phyloP scores from a whole-genome alignment of 2,329 filamentous ascomycete species.

The Nothophaeocryptopus gaeumannii region DNA sequence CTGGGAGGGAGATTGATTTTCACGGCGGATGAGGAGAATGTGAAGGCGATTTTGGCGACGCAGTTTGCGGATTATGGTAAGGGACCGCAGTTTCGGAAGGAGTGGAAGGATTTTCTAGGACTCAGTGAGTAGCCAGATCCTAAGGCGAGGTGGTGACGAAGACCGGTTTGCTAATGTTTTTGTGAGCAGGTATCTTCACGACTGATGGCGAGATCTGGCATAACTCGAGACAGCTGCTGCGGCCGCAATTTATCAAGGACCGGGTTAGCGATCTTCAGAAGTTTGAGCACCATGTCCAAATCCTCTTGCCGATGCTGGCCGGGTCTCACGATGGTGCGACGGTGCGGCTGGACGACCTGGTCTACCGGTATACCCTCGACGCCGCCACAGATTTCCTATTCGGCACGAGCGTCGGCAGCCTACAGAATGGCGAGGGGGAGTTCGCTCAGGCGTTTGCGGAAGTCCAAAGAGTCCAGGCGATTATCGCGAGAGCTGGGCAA shows the following conservation, averaged over 20 bases:
- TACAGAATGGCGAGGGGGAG: conserved; percentile 56
- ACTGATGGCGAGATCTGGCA: conserved; percentile 81
- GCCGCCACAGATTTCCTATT: conserved; percentile 83
- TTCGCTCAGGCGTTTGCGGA: conserved; percentile 82
- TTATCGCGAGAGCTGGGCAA: conserved; percentile 64
- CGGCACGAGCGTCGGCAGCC: conserved; percentile 67
- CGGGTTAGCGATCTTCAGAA: conserved; percentile 77
- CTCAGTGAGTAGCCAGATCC: conserved; percentile 61
- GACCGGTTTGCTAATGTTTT: neutral
- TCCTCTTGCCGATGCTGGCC: conserved; percentile 65
- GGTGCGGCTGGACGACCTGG: conserved; percentile 70
- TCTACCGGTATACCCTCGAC: conserved; percentile 84
- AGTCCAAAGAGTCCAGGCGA: conserved; percentile 70
- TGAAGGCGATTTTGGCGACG: conserved; percentile 84
- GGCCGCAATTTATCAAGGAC: conserved; percentile 83
- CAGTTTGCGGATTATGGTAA: conserved; percentile 87
- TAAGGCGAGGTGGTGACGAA: neutral
- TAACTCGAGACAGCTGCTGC: conserved; percentile 72
- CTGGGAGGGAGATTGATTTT: conserved; percentile 63
- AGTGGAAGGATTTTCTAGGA: conserved; percentile 74
- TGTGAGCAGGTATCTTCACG: conserved; percentile 54
- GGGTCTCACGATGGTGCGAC: conserved; percentile 40
- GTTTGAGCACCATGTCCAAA: conserved; percentile 75
- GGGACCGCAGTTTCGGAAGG: conserved; percentile 68
- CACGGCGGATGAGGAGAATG: conserved; percentile 82